These are phyloP conservation scores for Serendipita sp. DNA, from an alignment of 768 basidiomycete species.

Conservation along the genomic window DNA sequence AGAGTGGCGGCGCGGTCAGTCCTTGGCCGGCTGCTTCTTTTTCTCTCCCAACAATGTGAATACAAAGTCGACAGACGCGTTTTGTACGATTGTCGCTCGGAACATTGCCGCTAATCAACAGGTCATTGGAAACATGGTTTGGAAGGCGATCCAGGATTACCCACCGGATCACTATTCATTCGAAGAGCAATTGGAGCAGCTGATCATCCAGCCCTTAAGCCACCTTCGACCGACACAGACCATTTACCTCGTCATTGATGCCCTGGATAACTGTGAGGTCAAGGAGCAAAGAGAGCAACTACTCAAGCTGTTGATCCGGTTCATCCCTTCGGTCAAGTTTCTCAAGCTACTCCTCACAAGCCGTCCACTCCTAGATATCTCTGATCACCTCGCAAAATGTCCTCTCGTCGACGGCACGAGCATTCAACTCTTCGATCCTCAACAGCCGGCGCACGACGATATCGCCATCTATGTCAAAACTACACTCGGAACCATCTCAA, in stretches of 20 bases:
- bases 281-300: not conserved
- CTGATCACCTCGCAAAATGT: not conserved
- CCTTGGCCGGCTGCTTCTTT: not conserved
- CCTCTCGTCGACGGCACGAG: not conserved
- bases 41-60: not conserved
- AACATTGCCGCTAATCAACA: not conserved
- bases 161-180: not conserved
- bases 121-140: not conserved
- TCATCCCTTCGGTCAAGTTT: not conserved
- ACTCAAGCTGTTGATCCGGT: not conserved
- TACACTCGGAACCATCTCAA: not conserved
- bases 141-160: not conserved
- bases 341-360: not conserved
- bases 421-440: not conserved
- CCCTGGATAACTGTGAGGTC: not conserved
- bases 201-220: not conserved
- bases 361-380: not conserved
- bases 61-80: not conserved
- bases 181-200: not conserved
- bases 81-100: not conserved
- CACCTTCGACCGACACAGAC: not conserved
- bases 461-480: not conserved
- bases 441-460: not conserved
- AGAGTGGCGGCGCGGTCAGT: not conserved
- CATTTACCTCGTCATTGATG: not conserved